Evolutionary conservation across 164 flowering plant genomes (phyloP).

Genomic region (Vitis cinerea): DNA sequence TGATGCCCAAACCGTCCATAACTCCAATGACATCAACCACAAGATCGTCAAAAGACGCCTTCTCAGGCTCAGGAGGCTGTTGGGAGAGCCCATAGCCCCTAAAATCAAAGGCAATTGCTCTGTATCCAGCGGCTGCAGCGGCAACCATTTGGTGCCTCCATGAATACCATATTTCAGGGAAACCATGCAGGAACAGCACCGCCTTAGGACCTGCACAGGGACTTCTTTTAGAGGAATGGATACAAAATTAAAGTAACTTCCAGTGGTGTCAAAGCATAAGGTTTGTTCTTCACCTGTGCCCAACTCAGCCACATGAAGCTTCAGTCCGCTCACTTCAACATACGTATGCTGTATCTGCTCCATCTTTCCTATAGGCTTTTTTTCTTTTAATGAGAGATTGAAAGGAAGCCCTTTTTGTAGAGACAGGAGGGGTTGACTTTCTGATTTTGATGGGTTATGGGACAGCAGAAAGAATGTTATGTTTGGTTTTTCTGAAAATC

Average conservation of each 20-base stretch:
- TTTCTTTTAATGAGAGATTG: constrained; percentile 1
- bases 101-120: constrained; percentile 55
- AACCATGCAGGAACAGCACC: constrained; percentile 52
- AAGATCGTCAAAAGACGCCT: constrained; percentile 21
- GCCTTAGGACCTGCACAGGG: constrained; percentile 23
- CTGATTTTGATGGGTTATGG: too few species aligned
- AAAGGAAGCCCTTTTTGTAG: neutral
- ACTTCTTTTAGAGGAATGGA: neutral
- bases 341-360: constrained; percentile 39
- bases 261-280: neutral
- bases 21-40: constrained; percentile 23
- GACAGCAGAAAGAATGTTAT: too few species aligned
- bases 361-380: constrained; percentile 15
- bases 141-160: constrained; percentile 73
- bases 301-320: constrained; percentile 48
- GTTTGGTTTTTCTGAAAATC: too few species aligned
- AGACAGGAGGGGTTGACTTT: too few species aligned
- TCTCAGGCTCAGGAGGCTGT: constrained; percentile 38
- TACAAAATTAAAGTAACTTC: neutral
- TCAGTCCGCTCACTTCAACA: constrained; percentile 41
- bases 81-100: constrained; percentile 71
- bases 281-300: constrained; percentile 19
- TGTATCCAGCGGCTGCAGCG: constrained; percentile 43
- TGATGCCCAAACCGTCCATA: constrained; percentile 21
- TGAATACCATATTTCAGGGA: constrained; percentile 52